These are phyloP conservation scores for Podosphaera aphanis DNA, from an alignment of 2,329 filamentous ascomycete genomes.

Conservation along the genomic window DNA sequence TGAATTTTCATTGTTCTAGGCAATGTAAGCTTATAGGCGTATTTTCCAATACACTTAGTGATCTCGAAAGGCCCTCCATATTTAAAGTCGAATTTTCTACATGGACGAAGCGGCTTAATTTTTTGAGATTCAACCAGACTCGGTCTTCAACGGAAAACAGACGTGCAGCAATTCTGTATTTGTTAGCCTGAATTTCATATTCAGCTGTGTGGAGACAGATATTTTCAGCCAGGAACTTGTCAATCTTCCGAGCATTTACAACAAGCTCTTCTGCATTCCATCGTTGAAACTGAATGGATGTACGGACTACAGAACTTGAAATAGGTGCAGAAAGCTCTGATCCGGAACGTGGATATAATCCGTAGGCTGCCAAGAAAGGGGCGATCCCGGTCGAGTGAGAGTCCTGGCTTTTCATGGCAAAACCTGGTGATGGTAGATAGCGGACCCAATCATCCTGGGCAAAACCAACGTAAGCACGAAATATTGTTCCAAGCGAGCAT, in stretches of 20 bases:
- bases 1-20: neutral
- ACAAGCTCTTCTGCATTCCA: neutral
- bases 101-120: neutral
- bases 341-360: neutral
- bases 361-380: slow-evolving; percentile 5
- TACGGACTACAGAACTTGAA: neutral
- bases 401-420: slow-evolving; percentile 4
- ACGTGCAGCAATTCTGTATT: neutral
- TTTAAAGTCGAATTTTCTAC: neutral
- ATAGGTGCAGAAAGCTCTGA: neutral
- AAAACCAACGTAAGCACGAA: slow-evolving; percentile 5
- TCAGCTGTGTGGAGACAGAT: neutral
- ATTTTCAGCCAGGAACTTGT: neutral
- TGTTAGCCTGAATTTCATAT: neutral
- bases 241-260: neutral
- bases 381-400: slow-evolving; percentile 3
- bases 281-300: neutral
- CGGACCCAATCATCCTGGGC: slow-evolving; percentile 6
- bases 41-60: neutral
- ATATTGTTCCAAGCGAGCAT: slow-evolving; percentile 4
- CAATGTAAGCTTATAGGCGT: neutral
- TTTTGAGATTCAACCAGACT: neutral
- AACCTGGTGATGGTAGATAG: slow-evolving; percentile 5
- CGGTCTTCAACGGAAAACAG: neutral
- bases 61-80: neutral